phyloP scores from a whole-genome alignment of 1,139 yeast genomes.

The Hanseniaspora uvarum region DNA sequence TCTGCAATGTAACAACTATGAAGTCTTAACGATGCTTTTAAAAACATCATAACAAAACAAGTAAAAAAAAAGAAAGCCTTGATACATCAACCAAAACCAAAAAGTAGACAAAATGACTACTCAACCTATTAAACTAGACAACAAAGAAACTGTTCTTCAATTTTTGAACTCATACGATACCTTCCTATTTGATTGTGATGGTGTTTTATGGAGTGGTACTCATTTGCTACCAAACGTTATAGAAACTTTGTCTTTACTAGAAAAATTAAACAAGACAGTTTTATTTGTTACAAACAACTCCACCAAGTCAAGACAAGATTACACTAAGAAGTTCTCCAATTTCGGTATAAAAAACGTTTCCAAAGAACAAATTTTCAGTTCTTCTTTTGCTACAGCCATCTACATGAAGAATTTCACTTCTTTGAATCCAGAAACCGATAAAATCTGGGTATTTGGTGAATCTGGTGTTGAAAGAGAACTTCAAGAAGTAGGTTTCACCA shows the following conservation, averaged over 20 bases:
- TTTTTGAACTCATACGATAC: constrained; percentile 61
- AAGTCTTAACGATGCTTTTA: too few relatives aligned
- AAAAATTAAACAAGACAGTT: constrained; percentile 48
- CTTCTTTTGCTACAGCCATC: constrained; percentile 84
- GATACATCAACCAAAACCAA: background rate
- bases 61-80: background rate
- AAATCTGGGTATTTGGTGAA: constrained; percentile 82
- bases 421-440: constrained; percentile 54
- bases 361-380: constrained; percentile 75
- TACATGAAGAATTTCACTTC: constrained; percentile 68
- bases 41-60: background rate
- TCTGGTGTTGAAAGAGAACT: constrained; percentile 70
- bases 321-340: constrained; percentile 61
- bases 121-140: constrained; percentile 37
- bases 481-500: constrained; percentile 51
- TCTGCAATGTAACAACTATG: too few relatives aligned
- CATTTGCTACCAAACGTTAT: constrained; percentile 59
- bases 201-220: constrained; percentile 82
- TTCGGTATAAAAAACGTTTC: constrained; percentile 57
- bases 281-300: constrained; percentile 92
- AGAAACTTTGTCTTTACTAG: constrained; percentile 53
- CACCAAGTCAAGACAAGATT: constrained; percentile 72
- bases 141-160: constrained; percentile 40
- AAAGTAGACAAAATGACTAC: too few relatives aligned
- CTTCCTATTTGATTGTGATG: constrained; percentile 88